Evolutionary conservation across 768 basidiomycete species (phyloP), one percentile per base, ranked within the genome.

Genomic region (Nidularia sp.): DNA sequence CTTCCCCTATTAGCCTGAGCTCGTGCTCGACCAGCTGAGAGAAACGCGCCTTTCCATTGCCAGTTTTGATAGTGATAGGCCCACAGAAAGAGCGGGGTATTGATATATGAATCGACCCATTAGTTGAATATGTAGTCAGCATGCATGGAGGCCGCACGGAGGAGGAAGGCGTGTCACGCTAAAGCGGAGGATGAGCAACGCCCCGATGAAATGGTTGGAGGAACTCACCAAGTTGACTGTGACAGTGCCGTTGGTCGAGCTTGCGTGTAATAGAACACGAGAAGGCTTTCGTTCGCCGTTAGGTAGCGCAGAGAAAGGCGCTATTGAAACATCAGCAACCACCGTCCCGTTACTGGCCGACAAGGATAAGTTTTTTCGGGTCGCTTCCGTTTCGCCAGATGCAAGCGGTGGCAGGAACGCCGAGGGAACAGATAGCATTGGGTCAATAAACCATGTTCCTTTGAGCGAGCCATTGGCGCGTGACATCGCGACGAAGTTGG

Each of bases 31-130:
- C 49, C 31, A 59, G 60, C 2, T 64, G 55, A 2, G 74, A 75
- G 48, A 72, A 63, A 13, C 56, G 61, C 13, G 58, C 50, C 29
- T 45, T 52, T 15, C 69, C 70, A 49, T 72, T 64, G 6, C 15
- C 48, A 6, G 63, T 63, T 29, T 55, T 65, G 34, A 72, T 56
- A 1, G 55, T 52, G 33, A 76, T 39, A 0, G 62, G 62, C 1
- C 76, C 76, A 22, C 60, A 59, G 61, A 72, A 78, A 4, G 71
- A 66, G n/a, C 74, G 73, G 4, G 76, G 76, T 33, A 78, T 53
- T 32, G 64, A 55, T 10, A 77, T 47, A 25, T 50, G 54, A 10
- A 75, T 54, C n/a, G 53, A 29, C 2, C 73, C 73, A 49, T 74
- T 62, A 29, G 47, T 43, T 9, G 68, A 57, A 12, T 52, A 49